Percentiles rank a stretch among this genome's conserved stretches.
Conservation (phyloP, 2,329 filamentous ascomycete species). For the Epichloe gansuensis region DNA sequence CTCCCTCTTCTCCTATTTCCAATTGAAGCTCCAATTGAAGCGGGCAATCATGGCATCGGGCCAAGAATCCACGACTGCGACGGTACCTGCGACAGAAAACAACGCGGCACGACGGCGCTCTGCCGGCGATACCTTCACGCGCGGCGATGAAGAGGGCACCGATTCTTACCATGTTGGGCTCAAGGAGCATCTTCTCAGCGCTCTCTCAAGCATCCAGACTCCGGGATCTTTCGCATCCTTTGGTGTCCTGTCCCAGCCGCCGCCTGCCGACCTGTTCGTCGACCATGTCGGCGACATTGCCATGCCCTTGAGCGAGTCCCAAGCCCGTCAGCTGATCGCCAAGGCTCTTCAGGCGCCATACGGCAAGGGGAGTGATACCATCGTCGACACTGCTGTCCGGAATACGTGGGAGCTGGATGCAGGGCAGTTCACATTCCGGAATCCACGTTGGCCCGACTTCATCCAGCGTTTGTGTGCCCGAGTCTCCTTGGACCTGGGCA, state of each 20-base stretch:
- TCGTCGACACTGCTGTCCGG: conserved; percentile 26
- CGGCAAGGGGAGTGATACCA: conserved; percentile 25
- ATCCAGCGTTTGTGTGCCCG: conserved; percentile 13
- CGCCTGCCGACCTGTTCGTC: conserved; percentile 8
- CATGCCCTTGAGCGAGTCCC: conserved; percentile 14
- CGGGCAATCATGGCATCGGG: not conserved
- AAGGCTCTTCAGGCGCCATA: conserved; percentile 5
- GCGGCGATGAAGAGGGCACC: not conserved
- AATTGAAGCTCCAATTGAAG: not conserved
- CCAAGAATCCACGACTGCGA: not conserved
- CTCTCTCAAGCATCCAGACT: conserved; percentile 6
- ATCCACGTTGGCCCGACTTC: conserved; percentile 19
- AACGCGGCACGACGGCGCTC: not conserved
- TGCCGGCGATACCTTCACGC: not conserved
- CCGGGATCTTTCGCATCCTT: conserved; percentile 10
- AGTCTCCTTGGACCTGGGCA: conserved; percentile 19
- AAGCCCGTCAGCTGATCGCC: conserved; percentile 14
- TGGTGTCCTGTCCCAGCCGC: not conserved
- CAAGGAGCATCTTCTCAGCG: conserved; percentile 5
- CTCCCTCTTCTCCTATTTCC: too few species aligned
- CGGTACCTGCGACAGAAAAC: not conserved
- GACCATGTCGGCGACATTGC: conserved; percentile 11
- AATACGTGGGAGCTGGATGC: conserved; percentile 32
- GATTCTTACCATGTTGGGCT: not conserved
- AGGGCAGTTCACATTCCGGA: conserved; percentile 23